Evolutionary conservation across 2,329 filamentous ascomycete species (phyloP).

Genomic region (Alternaria alternata): DNA sequence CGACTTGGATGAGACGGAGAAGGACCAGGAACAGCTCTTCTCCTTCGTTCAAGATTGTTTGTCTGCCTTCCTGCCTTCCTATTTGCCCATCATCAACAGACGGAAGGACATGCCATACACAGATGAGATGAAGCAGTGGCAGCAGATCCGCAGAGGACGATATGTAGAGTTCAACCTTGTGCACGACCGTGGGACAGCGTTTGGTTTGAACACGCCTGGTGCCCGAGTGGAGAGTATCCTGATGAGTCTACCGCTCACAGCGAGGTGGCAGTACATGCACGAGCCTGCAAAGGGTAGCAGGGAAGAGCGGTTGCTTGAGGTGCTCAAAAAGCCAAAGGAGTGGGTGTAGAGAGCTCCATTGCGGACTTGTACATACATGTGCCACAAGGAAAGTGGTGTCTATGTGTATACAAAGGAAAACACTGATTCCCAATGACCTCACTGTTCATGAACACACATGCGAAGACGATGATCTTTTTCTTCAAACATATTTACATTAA

Average conservation of each 20-base stretch:
- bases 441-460: background rate
- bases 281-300: conserved; percentile 75
- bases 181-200: conserved; percentile 92
- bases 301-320: conserved; percentile 83
- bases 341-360: conserved; percentile 56
- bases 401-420: background rate
- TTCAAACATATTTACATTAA: background rate
- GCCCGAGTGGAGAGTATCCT: conserved; percentile 94
- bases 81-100: conserved; percentile 85
- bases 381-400: background rate
- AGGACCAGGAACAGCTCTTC: conserved; percentile 88
- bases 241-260: conserved; percentile 94
- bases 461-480: background rate
- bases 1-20: conserved; percentile 86
- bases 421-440: background rate
- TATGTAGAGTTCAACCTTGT: conserved; percentile 99
- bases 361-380: conserved; percentile 1
- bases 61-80: conserved; percentile 86
- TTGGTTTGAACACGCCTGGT: conserved; percentile 91
- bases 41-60: conserved; percentile 87
- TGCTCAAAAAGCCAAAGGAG: conserved; percentile 67
- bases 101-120: conserved; percentile 93
- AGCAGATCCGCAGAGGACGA: conserved; percentile 90
- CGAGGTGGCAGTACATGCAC: conserved; percentile 96
- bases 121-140: conserved; percentile 90